Evolutionary conservation across 495 filamentous ascomycete genomes (phyloP), one percentile per base, ranked within the genome.

Genomic region (Aspergillus cristatus): DNA sequence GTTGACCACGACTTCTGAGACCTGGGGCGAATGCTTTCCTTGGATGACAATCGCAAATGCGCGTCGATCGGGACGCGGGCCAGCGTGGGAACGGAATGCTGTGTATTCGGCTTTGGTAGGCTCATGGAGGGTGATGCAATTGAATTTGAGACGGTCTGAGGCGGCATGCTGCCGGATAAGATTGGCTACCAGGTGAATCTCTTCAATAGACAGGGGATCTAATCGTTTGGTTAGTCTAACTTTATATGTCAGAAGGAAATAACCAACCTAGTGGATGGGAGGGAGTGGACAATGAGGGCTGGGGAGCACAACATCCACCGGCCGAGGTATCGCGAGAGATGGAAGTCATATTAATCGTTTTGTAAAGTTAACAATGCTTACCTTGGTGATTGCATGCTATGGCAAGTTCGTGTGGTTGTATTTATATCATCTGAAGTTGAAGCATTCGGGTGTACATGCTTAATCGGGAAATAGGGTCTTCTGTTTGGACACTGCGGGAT

Each of bases 91-190:
- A 2, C 87, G 58, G 79, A 81, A 94, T 37, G 71, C 72, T 38
- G 72, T 60, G 76, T 93, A 88, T 43, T 86, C 80, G 34, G 70
- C 72, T 67, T 93, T 94, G 40, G 66, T 71, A 22, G 86, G 86
- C 60, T 93, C 87, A 18, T 74, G 80, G 13, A 90, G 65, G 14
- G 85, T 81, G 41, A 94, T 74, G 34, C 86, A 83, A 69, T 94
- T 91, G 76, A 86, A 93, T 49, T 74, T 75, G 33, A 90, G 64
- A 4, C 44, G 36, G 41, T 52, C 57, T 14, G 57, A 50, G 38
- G 37, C 52, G 22, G 46, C 50, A 40, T 59, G 50, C 7, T 61
- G 50, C 6, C 60, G 60, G 33, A 63, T 48, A 7, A 63, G 30
- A 39, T 50, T 47, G 14, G 57, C 54, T n/a, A 46, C 43, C 22